Evolutionary conservation across 805 yeast species (phyloP).

Genomic region (Blastobotrys terrestris): DNA sequence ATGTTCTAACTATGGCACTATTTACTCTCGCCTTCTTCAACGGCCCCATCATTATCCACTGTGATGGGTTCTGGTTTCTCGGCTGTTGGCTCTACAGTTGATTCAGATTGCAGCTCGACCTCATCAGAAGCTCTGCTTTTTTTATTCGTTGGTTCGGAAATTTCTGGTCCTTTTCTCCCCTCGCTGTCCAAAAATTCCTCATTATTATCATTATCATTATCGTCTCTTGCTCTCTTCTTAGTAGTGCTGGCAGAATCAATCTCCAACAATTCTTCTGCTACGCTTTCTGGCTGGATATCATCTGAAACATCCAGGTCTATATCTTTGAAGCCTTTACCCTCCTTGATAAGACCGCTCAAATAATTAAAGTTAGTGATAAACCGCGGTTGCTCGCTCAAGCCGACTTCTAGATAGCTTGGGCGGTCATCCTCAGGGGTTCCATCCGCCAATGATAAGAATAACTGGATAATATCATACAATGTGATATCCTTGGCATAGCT

Average conservation of each 20-base stretch:
- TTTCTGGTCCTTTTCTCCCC: conserved; percentile 1
- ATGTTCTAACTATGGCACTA: neutral
- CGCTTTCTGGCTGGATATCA: neutral
- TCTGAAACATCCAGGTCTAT: neutral
- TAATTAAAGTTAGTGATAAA: conserved; percentile 19
- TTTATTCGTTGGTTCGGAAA: neutral
- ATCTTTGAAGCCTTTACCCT: conserved; percentile 13
- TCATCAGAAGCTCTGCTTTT: neutral
- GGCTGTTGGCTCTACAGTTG: neutral
- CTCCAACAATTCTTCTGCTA: neutral
- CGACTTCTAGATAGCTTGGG: conserved; percentile 11
- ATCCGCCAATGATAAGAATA: conserved; percentile 17
- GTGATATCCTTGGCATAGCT: conserved; percentile 22
- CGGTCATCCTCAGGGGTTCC: conserved; percentile 10
- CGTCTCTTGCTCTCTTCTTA: neutral
- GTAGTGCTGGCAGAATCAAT: neutral
- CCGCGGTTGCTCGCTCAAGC: conserved; percentile 10
- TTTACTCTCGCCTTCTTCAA: neutral
- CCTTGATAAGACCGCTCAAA: conserved; percentile 11
- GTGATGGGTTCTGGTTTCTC: neutral
- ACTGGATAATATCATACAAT: conserved; percentile 19
- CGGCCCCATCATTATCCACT: neutral
- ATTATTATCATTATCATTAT: neutral
- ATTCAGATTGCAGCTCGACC: neutral
- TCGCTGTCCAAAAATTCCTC: conserved; percentile 1